Conservation (phyloP, 106 monocot genomes). For the Platanthera zijinensis region DNA sequence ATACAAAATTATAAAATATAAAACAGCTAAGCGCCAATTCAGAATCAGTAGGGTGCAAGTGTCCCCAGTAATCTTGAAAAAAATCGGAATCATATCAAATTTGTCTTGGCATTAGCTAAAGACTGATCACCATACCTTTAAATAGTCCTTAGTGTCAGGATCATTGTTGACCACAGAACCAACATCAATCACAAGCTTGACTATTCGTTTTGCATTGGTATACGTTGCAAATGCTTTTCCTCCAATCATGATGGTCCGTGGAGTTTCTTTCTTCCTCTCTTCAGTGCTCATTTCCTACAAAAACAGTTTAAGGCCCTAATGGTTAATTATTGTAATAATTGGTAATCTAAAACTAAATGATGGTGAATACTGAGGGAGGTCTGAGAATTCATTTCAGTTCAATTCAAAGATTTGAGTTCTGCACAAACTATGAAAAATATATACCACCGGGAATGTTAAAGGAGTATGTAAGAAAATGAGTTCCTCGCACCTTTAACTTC, state of each 20-base stretch:
- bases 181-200: slow-evolving; percentile 92
- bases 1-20: not conserved
- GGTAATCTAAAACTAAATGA: not conserved
- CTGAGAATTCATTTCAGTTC: not conserved
- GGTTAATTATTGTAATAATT: not conserved
- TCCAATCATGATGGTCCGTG: slow-evolving; percentile 81
- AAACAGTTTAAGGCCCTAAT: slow-evolving; percentile 2
- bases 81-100: not conserved
- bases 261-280: slow-evolving; percentile 64
- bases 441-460: not conserved
- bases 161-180: slow-evolving; percentile 81
- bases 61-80: not conserved
- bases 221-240: slow-evolving; percentile 98
- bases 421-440: slow-evolving; percentile 1
- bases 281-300: slow-evolving; percentile 74
- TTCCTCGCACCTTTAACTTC: slow-evolving; percentile 46
- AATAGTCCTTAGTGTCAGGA: slow-evolving; percentile 46
- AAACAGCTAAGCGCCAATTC: not conserved
- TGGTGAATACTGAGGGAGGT: not conserved
- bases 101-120: not conserved
- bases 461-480: not conserved
- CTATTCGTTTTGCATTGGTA: slow-evolving; percentile 92
- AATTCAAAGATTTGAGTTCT: not conserved
- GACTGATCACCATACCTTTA: slow-evolving; percentile 50
- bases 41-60: not conserved